phyloP scores from a whole-genome alignment of 805 yeast genomes.

The Lipomyces spencermartinsiae region DNA sequence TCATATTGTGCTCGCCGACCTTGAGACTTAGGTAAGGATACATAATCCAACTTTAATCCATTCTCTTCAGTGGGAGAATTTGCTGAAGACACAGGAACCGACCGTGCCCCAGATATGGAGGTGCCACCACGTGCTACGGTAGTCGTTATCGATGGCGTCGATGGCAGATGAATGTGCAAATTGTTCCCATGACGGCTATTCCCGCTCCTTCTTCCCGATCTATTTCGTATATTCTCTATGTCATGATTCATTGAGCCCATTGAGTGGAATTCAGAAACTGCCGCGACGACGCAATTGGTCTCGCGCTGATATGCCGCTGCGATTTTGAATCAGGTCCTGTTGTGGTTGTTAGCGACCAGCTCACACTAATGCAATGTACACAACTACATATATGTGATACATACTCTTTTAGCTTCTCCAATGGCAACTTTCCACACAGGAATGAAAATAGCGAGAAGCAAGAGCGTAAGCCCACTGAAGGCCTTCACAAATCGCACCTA shows the following conservation, averaged over 20 bases:
- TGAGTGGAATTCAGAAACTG: conserved; percentile 32
- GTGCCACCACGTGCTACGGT: conserved; percentile 23
- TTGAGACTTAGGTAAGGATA: neutral
- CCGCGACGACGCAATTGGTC: conserved; percentile 43
- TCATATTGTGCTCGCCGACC: neutral
- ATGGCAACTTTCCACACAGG: conserved; percentile 32
- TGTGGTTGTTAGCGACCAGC: neutral
- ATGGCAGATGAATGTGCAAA: conserved; percentile 18
- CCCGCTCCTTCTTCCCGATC: neutral
- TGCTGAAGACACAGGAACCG: conserved; percentile 30
- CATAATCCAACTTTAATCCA: neutral
- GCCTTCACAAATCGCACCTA: conserved; percentile 29
- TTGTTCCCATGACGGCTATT: conserved; percentile 7
- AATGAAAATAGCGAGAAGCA: conserved; percentile 24
- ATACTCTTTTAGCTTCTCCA: conserved; percentile 29
- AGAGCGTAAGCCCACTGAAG: conserved; percentile 22
- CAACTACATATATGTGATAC: neutral
- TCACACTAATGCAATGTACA: neutral
- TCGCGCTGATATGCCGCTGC: conserved; percentile 37
- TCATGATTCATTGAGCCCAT: conserved; percentile 7
- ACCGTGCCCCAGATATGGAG: conserved; percentile 24
- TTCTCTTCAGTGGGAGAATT: conserved; percentile 30
- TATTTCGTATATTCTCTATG: neutral
- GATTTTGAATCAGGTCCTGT: conserved; percentile 9
- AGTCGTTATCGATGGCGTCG: conserved; percentile 8